Evolutionary conservation across 2,329 filamentous ascomycete genomes (phyloP), one percentile per base, ranked within the genome.

Genomic region (Phyllosticta capitalensis): DNA sequence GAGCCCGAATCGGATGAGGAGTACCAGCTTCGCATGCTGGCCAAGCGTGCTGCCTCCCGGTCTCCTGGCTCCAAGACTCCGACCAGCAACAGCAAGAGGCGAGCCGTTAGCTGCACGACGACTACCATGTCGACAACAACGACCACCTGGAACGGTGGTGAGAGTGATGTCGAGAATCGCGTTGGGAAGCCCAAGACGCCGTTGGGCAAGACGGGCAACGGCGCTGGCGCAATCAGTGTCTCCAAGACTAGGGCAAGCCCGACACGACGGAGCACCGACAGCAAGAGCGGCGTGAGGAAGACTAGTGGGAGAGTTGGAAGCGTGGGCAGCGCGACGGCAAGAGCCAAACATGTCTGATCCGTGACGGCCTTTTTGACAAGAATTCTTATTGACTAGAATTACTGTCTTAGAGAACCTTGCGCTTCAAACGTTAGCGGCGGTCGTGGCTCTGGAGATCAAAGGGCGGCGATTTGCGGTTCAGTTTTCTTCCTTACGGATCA

Each of bases 1-100:
- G 50, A 49, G 7, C 81, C 80, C 51, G 89, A 94, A 69, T 88
- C 87, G 20, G 91, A 96, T 62, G 90, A 95, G 68, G 90, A 96
- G 70, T 83, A 84, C 67, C 87, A 91, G 68, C 75, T 95, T 52
- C 87, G 90, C 55, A 84, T 90, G 79, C 82, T 79, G 28, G 68
- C 72, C 82, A 64, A 79, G 67, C 86, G 81, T 66, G 89, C 86
- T 75, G 77, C 76, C 48, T 87, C 81, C 20, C 83, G 81, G 64
- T 87, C 81, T 58, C 88, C 81, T 0, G 67, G 69, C 20, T 67
- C 69, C 33, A 82, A 76, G 61, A 52, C 58, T 10, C 58, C 58
- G 19, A 55, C 50, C 19, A 80, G 78, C 66, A 80, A 71, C 55
- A 83, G 85, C 60, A 87, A 85, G 75, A 75, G 79, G 58, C 81